Conservation (phyloP, 768 basidiomycete species). For the Boletus eberwhitei region DNA sequence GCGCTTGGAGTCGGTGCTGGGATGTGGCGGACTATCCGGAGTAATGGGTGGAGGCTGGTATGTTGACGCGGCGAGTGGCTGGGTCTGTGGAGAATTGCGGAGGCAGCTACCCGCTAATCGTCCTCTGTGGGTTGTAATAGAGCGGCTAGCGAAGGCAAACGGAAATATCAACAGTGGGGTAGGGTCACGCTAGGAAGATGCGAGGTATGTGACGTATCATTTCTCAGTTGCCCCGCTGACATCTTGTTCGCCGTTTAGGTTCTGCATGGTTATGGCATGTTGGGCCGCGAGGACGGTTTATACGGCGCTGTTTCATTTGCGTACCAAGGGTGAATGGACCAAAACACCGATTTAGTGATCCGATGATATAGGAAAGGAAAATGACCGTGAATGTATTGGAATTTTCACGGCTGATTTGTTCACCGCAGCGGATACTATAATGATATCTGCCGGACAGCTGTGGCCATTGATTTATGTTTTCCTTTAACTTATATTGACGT, state of each 20-base stretch:
- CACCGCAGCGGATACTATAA: not conserved
- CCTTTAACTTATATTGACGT: too few relatives aligned
- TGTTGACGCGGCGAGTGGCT: constrained; percentile 83
- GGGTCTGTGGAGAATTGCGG: constrained; percentile 56
- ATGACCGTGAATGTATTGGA: not conserved
- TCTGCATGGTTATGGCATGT: constrained; percentile 84
- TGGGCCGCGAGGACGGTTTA: constrained; percentile 89
- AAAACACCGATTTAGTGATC: not conserved
- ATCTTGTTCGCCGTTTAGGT: constrained; percentile 42
- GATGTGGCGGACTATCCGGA: constrained; percentile 81
- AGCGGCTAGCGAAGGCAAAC: constrained; percentile 70
- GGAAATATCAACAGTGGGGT: constrained; percentile 89
- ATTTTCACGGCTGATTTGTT: not conserved
- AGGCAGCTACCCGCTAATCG: constrained; percentile 60
- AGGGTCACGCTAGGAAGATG: constrained; percentile 95
- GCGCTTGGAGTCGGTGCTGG: constrained; percentile 79
- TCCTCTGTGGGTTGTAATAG: constrained; percentile 68
- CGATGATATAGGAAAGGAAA: not conserved
- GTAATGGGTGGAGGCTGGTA: constrained; percentile 96
- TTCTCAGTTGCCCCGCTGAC: not conserved
- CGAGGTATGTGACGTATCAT: constrained; percentile 60
- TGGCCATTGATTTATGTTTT: not conserved
- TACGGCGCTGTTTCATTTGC: constrained; percentile 95
- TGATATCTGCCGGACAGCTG: not conserved
- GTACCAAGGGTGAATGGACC: constrained; percentile 65